These are phyloP conservation scores for Cladophialophora exuberans DNA, from an alignment of 2,329 filamentous ascomycete species.

Conservation along the genomic window DNA sequence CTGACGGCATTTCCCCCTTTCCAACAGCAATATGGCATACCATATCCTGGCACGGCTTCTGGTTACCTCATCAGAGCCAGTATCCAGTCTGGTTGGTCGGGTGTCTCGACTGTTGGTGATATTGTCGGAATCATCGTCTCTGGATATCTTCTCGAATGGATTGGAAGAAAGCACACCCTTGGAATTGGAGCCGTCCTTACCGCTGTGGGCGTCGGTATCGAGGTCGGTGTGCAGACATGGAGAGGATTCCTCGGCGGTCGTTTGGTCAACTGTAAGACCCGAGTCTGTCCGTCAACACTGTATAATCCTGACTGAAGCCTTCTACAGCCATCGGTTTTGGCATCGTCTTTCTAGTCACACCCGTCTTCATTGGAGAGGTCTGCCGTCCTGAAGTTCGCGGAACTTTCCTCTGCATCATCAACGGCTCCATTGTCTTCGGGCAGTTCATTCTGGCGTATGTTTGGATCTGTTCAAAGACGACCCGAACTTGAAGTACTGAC, in stretches of 20 bases:
- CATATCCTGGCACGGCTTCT: neutral
- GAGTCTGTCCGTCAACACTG: too few relatives aligned
- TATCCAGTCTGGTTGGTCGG: slow-evolving; percentile 38
- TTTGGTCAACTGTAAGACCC: slow-evolving; percentile 32
- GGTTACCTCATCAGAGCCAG: slow-evolving; percentile 37
- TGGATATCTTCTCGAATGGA: slow-evolving; percentile 39
- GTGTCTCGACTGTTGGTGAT: slow-evolving; percentile 38
- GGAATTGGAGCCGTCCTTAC: slow-evolving; percentile 36
- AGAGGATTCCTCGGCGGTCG: neutral
- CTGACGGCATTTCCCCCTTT: neutral
- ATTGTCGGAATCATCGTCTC: slow-evolving; percentile 35
- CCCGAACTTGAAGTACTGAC: neutral
- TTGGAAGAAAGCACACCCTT: slow-evolving; percentile 38
- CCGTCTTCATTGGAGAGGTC: slow-evolving; percentile 45
- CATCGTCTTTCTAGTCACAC: slow-evolving; percentile 43
- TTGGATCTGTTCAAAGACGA: neutral
- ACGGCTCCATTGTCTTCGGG: slow-evolving; percentile 44
- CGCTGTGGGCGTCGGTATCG: slow-evolving; percentile 37
- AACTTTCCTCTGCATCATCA: slow-evolving; percentile 45
- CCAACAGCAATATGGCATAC: neutral
- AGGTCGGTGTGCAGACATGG: slow-evolving; percentile 37
- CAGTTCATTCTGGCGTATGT: slow-evolving; percentile 35
- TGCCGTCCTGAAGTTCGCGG: slow-evolving; percentile 43
- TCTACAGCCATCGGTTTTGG: slow-evolving; percentile 40
- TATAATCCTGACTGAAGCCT: slow-evolving; percentile 34